Base-by-base conservation (phyloP, 257 asterid genomes). In the Petrea volubilis region DNA sequence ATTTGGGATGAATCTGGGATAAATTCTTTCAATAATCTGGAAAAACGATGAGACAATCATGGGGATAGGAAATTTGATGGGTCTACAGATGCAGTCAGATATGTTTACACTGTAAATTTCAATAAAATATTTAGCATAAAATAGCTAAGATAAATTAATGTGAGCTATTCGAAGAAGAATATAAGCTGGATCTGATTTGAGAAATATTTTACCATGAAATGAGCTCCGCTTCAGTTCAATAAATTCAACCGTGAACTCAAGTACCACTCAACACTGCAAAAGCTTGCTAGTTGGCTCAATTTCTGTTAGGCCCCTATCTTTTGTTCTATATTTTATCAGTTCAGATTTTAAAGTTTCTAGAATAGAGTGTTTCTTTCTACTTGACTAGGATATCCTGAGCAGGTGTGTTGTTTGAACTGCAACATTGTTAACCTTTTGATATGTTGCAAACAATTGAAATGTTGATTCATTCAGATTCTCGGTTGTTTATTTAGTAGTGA, bases 71-170 rank as follows among this genome's bases (percentile, higher is more conserved):
- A 29, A 49, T 31, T 66, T 33, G 50, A 15, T 67, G 49, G 52
- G 14, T 25, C 72, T 67, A 51, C 33, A 51, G 70, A 27, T 67
- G 38, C 12, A 4, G 27, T 34, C 60, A 66, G 13, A 67, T 51
- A 34, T 33, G 34, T 33, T 67, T 67, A 67, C 14, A 40, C 46
- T 40, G 62, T 13, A 65, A 47, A 65, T 17, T 13, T 15, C 28
- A 9, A 44, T 25, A 25, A 17, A 10, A 31, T 65, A 46, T 28
- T 47, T 44, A 24, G 28, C 58, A 25, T 40, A 62, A 66, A 17
- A 14, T 49, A 49, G 12, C 9, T 3, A 64, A 64, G 10, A 10
- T 2, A 18, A 44, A 46, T 29, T 8, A 44, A 17, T 65, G n/a
- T n/a, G 27, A 38, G 15, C 43, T 64, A 14, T 65, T n/a, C 44